These are phyloP conservation scores for Umbilicus rupestris DNA, from an alignment of 164 flowering plant genomes.

Conservation along the genomic window DNA sequence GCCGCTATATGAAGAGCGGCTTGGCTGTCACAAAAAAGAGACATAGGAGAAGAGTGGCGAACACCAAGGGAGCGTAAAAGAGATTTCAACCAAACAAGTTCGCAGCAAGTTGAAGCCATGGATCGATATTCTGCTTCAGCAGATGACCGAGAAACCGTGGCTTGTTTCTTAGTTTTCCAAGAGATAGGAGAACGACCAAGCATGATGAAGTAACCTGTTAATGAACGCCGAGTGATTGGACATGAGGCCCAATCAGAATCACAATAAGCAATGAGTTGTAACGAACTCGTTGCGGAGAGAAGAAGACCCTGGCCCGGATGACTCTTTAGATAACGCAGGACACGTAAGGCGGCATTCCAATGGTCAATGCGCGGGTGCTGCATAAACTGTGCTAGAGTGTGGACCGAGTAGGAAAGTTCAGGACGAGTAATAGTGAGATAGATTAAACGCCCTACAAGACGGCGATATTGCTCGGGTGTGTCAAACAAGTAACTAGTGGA, in stretches of 20 bases:
- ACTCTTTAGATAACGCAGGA: conserved; percentile 3
- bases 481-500: too few relatives aligned
- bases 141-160: not conserved
- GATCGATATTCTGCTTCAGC: not conserved
- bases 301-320: too few relatives aligned
- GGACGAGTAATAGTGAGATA: not conserved
- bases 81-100: not conserved
- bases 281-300: not conserved
- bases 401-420: not conserved
- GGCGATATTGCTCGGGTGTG: not conserved
- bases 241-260: conserved; percentile 2
- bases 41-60: too few relatives aligned
- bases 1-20: too few relatives aligned
- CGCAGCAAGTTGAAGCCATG: too few relatives aligned
- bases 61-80: too few relatives aligned
- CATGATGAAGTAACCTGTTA: too few relatives aligned
- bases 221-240: not conserved
- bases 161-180: too few relatives aligned
- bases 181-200: too few relatives aligned
- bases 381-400: not conserved
- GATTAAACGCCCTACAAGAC: not conserved
- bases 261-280: not conserved
- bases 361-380: too few relatives aligned
- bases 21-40: too few relatives aligned
- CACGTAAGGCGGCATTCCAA: too few relatives aligned